A percentile compares a stretch with the other conserved stretches of the same genome.
Conservation (phyloP, 2,329 filamentous ascomycete species). For the Nigrospora sphaerica region DNA sequence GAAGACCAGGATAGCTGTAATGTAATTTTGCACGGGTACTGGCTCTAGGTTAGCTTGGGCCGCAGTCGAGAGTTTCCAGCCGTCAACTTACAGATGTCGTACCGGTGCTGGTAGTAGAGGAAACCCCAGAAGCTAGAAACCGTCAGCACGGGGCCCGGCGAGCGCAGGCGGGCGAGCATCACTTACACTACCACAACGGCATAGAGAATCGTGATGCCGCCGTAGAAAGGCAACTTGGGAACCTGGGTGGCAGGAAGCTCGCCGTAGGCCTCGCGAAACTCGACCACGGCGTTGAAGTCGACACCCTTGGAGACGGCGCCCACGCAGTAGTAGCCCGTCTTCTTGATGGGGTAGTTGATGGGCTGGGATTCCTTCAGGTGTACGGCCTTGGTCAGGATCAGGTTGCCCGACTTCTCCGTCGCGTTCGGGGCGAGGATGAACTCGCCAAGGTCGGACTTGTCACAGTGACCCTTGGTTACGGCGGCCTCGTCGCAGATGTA, state of each 20-base stretch:
- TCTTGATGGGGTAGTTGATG: constrained; percentile 77
- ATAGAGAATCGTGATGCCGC: constrained; percentile 88
- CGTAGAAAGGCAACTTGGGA: constrained; percentile 94
- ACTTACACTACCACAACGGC: constrained; percentile 69
- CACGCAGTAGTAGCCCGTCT: constrained; percentile 95
- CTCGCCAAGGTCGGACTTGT: constrained; percentile 68
- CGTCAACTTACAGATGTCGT: constrained; percentile 67
- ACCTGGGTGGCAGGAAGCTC: constrained; percentile 94
- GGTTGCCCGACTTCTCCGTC: constrained; percentile 59
- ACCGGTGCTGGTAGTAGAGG: constrained; percentile 87
- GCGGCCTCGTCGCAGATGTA: constrained; percentile 68
- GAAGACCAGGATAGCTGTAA: constrained; percentile 93
- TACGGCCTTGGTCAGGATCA: constrained; percentile 74
- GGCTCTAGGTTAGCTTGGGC: constrained; percentile 21
- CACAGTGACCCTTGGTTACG: constrained; percentile 65
- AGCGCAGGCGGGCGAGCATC: neutral
- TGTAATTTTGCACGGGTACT: constrained; percentile 98
- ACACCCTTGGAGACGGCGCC: constrained; percentile 44
- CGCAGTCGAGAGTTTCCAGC: neutral
- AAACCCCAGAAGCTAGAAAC: constrained; percentile 74
- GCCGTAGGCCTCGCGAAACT: constrained; percentile 93
- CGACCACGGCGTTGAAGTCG: constrained; percentile 71
- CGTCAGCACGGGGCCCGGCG: constrained; percentile 10
- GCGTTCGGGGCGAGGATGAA: constrained; percentile 78
- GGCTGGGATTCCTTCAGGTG: constrained; percentile 69